Percentiles rank a stretch among this genome's conserved stretches.
phyloP scores from a whole-genome alignment of 257 asterid species.

The Sherardia arvensis region DNA sequence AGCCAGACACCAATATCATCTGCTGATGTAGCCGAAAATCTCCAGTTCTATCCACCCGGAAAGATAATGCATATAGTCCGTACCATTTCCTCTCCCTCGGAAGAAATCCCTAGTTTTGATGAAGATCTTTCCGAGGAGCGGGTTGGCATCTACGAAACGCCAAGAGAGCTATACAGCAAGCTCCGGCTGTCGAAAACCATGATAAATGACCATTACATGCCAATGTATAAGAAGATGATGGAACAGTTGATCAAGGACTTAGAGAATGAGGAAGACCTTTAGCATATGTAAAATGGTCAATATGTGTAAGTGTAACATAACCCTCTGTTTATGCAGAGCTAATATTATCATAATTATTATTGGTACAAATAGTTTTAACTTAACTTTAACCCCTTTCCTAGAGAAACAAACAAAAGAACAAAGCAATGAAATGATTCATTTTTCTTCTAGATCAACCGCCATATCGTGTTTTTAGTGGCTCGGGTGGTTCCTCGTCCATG shows the following conservation, averaged over 20 bases:
- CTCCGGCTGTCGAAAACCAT: slow-evolving; percentile 70
- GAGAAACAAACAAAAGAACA: neutral
- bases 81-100: slow-evolving; percentile 29
- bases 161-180: slow-evolving; percentile 72
- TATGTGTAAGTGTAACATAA: too few relatives aligned
- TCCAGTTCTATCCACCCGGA: slow-evolving; percentile 77
- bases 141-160: slow-evolving; percentile 64
- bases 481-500: slow-evolving; percentile 93
- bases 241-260: slow-evolving; percentile 67
- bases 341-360: too few relatives aligned
- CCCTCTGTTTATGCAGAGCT: neutral
- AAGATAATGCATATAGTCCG: slow-evolving; percentile 69
- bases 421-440: neutral
- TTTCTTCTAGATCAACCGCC: slow-evolving; percentile 45
- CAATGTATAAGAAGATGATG: slow-evolving; percentile 88
- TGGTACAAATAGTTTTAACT: neutral
- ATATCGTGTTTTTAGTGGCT: slow-evolving; percentile 51
- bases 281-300: neutral
- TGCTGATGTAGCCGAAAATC: slow-evolving; percentile 54
- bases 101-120: slow-evolving; percentile 21
- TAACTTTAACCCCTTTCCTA: neutral
- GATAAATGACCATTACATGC: slow-evolving; percentile 94
- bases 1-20: slow-evolving; percentile 51
- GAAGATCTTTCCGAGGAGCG: slow-evolving; percentile 25
- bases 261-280: slow-evolving; percentile 50